Conservation (phyloP, 2,329 filamentous ascomycete species). For the Trichoderma sp. region DNA sequence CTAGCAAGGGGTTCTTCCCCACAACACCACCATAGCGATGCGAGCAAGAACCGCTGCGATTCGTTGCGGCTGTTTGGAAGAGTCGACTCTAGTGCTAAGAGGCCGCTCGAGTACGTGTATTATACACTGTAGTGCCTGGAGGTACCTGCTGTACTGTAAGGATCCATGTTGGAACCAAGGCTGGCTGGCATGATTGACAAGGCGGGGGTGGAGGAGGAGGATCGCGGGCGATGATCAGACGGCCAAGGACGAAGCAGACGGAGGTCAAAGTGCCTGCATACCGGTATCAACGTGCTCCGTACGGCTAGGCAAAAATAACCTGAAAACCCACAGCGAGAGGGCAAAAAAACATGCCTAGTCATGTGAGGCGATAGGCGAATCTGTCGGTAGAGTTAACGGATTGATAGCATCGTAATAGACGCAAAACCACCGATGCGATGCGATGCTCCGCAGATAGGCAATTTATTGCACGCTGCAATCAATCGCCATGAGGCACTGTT, state of each 20-base stretch:
- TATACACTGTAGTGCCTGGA: background rate
- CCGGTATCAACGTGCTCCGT: background rate
- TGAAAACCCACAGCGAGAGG: background rate
- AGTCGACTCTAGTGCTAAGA: constrained; percentile 6
- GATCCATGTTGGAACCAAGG: background rate
- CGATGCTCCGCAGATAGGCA: constrained; percentile 9
- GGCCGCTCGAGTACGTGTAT: background rate
- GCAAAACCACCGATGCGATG: background rate
- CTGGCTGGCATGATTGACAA: background rate
- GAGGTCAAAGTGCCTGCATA: background rate
- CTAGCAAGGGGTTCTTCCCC: constrained; percentile 2
- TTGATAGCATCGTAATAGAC: background rate
- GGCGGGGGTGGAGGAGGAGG: background rate
- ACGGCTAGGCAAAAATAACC: background rate
- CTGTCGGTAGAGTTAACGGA: background rate
- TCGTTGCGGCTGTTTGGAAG: background rate
- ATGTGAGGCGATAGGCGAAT: background rate
- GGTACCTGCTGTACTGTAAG: background rate
- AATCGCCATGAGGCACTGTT: constrained; percentile 14
- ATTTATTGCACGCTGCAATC: background rate
- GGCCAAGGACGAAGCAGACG: background rate
- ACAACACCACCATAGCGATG: constrained; percentile 3
- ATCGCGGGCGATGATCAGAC: constrained; percentile 1
- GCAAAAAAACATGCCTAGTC: background rate
- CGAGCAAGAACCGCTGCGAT: background rate